Conservation (phyloP, 2,329 filamentous ascomycete species). For the Botryotinia calthae region DNA sequence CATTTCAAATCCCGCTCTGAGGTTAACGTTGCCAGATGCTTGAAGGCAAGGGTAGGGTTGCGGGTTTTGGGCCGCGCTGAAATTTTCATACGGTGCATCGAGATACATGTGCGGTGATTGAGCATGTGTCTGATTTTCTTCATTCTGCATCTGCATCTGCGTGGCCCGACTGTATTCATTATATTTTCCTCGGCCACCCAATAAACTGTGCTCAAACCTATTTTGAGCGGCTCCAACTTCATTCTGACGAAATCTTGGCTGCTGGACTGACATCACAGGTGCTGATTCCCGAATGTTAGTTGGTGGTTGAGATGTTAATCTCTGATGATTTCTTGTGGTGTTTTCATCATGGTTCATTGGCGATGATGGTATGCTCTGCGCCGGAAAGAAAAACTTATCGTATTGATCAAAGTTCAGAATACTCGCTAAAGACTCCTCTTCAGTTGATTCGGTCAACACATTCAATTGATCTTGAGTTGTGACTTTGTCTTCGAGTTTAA, state of each 20-base stretch:
- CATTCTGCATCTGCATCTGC: neutral
- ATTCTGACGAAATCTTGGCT: rapidly evolving
- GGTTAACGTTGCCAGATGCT: neutral
- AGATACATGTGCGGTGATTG: neutral
- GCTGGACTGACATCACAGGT: rapidly evolving
- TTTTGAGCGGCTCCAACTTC: neutral
- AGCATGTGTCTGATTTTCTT: neutral
- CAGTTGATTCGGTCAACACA: neutral
- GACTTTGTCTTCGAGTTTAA: too few relatives aligned
- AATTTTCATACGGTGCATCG: neutral
- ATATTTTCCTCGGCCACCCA: rapidly evolving
- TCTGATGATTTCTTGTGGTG: neutral
- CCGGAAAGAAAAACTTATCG: neutral
- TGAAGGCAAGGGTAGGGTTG: too few relatives aligned
- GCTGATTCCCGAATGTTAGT: rapidly evolving
- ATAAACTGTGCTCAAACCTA: neutral
- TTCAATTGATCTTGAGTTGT: neutral
- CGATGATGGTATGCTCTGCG: neutral
- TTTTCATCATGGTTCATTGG: neutral
- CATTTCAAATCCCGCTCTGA: too few relatives aligned
- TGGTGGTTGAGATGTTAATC: neutral
- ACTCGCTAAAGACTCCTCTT: rapidly evolving
- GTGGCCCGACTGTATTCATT: too few relatives aligned
- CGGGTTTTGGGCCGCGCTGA: rapidly evolving
- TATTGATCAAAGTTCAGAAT: neutral